A percentile compares a stretch with the other conserved stretches of the same genome.
These are phyloP conservation scores for Agaricus sinodeliciosus DNA, from an alignment of 768 basidiomycete species.

Conservation along the genomic window DNA sequence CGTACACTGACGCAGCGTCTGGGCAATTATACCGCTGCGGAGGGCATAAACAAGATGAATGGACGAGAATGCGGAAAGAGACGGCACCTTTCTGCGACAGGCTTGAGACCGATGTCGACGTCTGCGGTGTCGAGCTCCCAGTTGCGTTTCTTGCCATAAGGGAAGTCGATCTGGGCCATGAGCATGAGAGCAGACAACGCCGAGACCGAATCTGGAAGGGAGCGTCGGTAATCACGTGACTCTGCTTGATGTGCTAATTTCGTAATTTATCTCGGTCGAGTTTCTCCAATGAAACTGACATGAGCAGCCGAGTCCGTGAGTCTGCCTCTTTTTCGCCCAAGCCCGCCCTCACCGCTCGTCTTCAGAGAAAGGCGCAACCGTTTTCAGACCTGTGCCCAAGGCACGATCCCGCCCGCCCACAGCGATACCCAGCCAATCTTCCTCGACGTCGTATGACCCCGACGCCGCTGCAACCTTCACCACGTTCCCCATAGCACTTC, in stretches of 20 bases:
- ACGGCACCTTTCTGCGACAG: constrained; percentile 51
- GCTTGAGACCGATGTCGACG: constrained; percentile 37
- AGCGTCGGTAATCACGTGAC: constrained; percentile 9
- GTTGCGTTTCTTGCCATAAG: constrained; percentile 48
- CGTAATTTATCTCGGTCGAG: no score
- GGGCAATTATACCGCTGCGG: constrained; percentile 53
- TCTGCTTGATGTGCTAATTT: background rate
- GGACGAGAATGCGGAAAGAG: background rate
- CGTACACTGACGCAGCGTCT: constrained; percentile 65
- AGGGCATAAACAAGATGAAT: background rate
- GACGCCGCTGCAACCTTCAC: background rate
- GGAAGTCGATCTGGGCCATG: constrained; percentile 27
- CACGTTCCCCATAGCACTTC: background rate
- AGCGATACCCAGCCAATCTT: background rate
- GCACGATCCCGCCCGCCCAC: constrained; percentile 36
- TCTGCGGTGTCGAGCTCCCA: constrained; percentile 52
- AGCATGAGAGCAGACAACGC: background rate
- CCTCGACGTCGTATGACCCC: background rate
- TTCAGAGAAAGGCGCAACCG: constrained; percentile 63
- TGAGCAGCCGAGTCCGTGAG: constrained; percentile 63
- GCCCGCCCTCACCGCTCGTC: constrained; percentile 4
- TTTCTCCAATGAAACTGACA: constrained; percentile 13
- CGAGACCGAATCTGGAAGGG: constrained; percentile 5
- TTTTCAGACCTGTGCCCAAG: constrained; percentile 65
- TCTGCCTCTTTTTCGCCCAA: constrained; percentile 16